These are phyloP conservation scores for Globisporangium polare DNA, from an alignment of 352 stramenopile species.

Conservation along the genomic window DNA sequence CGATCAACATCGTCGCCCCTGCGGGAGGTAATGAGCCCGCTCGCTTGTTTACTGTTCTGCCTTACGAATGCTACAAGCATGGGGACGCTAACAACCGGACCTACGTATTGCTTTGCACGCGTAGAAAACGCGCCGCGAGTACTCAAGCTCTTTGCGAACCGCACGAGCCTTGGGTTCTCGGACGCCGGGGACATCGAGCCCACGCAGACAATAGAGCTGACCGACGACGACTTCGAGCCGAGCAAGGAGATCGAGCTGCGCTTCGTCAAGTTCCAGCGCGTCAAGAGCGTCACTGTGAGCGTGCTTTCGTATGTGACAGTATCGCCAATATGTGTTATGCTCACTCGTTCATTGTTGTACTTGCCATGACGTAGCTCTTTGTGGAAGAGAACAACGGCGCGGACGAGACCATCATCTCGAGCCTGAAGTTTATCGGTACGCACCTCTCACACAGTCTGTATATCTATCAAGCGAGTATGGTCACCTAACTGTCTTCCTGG, in stretches of 20 bases:
- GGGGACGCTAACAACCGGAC: neutral
- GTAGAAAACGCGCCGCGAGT: slow-evolving; percentile 53
- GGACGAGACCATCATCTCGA: slow-evolving; percentile 23
- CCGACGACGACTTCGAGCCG: slow-evolving; percentile 39
- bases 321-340: neutral
- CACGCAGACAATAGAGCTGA: slow-evolving; percentile 67
- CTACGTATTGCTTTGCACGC: neutral
- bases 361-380: slow-evolving; percentile 12
- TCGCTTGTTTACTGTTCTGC: neutral
- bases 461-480: neutral
- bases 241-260: slow-evolving; percentile 67
- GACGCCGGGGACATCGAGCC: slow-evolving; percentile 65
- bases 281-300: slow-evolving; percentile 60
- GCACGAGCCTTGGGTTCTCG: slow-evolving; percentile 68
- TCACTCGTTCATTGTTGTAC: neutral
- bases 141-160: slow-evolving; percentile 73
- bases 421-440: slow-evolving; percentile 15
- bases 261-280: slow-evolving; percentile 82
- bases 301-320: neutral
- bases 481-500: neutral
- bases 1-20: slow-evolving; percentile 55
- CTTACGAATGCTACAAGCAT: neutral
- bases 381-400: slow-evolving; percentile 29
- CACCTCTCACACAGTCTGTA: too few relatives aligned
- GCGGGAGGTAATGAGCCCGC: slow-evolving; percentile 27